phyloP scores from a whole-genome alignment of 164 flowering plant genomes.

The Vitis riparia region DNA sequence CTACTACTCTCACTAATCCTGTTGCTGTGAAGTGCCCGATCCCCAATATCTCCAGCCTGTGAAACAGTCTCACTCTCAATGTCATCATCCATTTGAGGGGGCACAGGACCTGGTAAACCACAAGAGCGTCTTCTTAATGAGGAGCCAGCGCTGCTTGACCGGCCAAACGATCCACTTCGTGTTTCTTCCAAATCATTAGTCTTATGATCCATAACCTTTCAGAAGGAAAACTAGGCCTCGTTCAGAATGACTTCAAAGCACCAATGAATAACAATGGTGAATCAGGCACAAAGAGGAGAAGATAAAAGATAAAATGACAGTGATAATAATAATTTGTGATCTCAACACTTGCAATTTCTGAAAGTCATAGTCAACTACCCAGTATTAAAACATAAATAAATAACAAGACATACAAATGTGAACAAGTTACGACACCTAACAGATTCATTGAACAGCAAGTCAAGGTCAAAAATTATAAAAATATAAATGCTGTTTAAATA shows the following conservation, averaged over 20 bases:
- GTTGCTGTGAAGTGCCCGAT: conserved; percentile 50
- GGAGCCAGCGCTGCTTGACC: conserved; percentile 32
- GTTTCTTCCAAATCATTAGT: conserved; percentile 10
- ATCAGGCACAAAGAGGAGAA: neutral
- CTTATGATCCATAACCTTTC: conserved; percentile 22
- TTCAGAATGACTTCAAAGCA: neutral
- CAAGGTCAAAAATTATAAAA: neutral
- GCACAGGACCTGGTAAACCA: conserved; percentile 18
- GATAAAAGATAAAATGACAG: neutral
- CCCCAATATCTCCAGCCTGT: conserved; percentile 84
- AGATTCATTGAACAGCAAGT: neutral
- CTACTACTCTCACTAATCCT: conserved; percentile 40
- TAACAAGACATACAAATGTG: conserved; percentile 1
- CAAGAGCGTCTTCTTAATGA: conserved; percentile 40
- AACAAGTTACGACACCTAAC: neutral
- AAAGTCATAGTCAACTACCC: neutral
- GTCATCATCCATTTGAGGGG: conserved; percentile 31
- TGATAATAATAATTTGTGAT: neutral
- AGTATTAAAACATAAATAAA: neutral
- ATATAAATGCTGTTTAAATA: neutral
- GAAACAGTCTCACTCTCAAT: conserved; percentile 57
- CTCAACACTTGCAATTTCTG: neutral
- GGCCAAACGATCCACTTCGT: conserved; percentile 25
- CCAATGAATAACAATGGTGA: too few species aligned
- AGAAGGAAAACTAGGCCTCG: neutral